Conservation (phyloP, 768 basidiomycete genomes). For the Boletus tomentosulus region DNA sequence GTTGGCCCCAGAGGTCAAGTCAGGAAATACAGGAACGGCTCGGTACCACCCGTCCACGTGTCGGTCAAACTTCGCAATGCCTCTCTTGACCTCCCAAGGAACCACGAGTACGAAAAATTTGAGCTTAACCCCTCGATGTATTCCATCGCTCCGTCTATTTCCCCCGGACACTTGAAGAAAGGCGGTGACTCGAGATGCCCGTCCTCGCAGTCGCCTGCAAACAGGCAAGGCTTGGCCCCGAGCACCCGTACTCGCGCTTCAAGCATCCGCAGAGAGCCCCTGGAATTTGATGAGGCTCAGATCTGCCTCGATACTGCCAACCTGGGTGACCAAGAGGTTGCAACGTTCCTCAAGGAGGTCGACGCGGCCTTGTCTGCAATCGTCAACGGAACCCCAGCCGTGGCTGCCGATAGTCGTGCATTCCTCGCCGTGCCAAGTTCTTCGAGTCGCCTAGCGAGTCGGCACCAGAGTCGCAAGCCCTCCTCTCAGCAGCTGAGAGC, state of each 20-base stretch:
- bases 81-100: conserved; percentile 29
- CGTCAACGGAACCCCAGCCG: conserved; percentile 23
- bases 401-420: conserved; percentile 29
- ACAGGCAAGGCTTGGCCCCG: conserved; percentile 22
- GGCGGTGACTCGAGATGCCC: conserved; percentile 18
- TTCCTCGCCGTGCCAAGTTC: conserved; percentile 27
- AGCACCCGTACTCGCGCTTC: conserved; percentile 20
- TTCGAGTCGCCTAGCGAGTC: conserved; percentile 23
- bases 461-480: conserved; percentile 27
- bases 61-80: conserved; percentile 27
- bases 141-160: conserved; percentile 28
- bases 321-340: conserved; percentile 28
- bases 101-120: conserved; percentile 20
- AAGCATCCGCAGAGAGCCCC: conserved; percentile 27
- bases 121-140: conserved; percentile 30
- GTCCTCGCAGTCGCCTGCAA: conserved; percentile 24
- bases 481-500: conserved; percentile 30
- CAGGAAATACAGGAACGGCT: conserved; percentile 29
- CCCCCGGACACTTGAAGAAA: conserved; percentile 20
- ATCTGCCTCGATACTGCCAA: conserved; percentile 31
- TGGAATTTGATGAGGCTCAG: conserved; percentile 29
- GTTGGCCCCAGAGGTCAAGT: conserved; percentile 30
- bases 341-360: conserved; percentile 30
- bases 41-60: conserved; percentile 30
- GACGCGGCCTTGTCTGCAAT: conserved; percentile 27